phyloP scores from a whole-genome alignment of 371 early-diverging fungal species.

The Syncephalastrum monosporum region DNA sequence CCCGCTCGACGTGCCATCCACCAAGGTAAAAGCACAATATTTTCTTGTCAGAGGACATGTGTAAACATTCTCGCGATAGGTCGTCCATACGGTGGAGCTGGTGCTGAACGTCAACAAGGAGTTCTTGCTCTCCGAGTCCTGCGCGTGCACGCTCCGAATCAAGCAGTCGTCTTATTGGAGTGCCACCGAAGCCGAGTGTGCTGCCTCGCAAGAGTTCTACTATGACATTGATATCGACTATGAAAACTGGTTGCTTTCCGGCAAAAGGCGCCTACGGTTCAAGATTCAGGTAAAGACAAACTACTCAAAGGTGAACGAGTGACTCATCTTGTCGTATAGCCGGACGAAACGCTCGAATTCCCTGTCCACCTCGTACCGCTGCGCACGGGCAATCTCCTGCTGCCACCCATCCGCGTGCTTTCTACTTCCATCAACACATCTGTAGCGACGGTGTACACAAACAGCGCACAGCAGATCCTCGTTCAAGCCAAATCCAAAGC shows the following conservation, averaged over 20 bases:
- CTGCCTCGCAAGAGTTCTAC: slow-evolving; percentile 44
- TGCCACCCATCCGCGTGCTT: slow-evolving; percentile 57
- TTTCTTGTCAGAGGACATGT: neutral
- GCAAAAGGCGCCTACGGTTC: slow-evolving; percentile 63
- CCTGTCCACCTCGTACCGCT: slow-evolving; percentile 61
- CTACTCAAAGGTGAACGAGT: neutral
- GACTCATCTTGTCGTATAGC: slow-evolving; percentile 25
- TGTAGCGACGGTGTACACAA: slow-evolving; percentile 59
- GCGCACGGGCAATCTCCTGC: slow-evolving; percentile 62
- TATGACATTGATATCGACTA: slow-evolving; percentile 73
- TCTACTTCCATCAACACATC: slow-evolving; percentile 49
- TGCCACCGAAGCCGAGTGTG: slow-evolving; percentile 9
- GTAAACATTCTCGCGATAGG: slow-evolving; percentile 17
- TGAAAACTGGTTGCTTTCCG: slow-evolving; percentile 70
- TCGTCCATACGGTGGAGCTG: slow-evolving; percentile 62
- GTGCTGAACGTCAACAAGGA: slow-evolving; percentile 41
- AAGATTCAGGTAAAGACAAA: slow-evolving; percentile 49
- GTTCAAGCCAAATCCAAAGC: slow-evolving; percentile 63
- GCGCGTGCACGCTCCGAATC: slow-evolving; percentile 52
- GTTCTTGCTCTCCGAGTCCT: slow-evolving; percentile 55
- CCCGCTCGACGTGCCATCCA: slow-evolving; percentile 51
- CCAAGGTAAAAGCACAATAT: slow-evolving; percentile 34
- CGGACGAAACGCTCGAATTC: slow-evolving; percentile 54
- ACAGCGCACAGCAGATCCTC: slow-evolving; percentile 64
- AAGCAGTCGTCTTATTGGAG: slow-evolving; percentile 66